Conservation (phyloP, 192 early-diverging fungal genomes). For the Gaertneriomyces semiglobifer region DNA sequence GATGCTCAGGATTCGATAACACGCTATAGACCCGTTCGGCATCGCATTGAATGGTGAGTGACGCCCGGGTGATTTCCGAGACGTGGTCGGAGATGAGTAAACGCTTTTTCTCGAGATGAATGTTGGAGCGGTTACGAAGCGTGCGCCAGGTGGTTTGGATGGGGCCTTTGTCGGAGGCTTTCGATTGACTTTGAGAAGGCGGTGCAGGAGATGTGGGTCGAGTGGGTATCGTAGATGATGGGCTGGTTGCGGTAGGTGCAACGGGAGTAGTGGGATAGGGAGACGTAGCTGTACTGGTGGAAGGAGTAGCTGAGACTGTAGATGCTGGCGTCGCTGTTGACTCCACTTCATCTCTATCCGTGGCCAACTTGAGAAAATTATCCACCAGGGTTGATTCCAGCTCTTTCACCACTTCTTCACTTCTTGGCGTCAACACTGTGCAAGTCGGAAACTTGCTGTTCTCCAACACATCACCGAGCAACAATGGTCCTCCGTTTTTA, state of each 20-base stretch:
- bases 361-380: conserved; percentile 26
- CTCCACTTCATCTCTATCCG: conserved; percentile 9
- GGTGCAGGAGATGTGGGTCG: not conserved
- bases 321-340: not conserved
- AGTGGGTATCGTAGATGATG: not conserved
- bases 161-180: not conserved
- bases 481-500: not conserved
- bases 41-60: conserved; percentile 41
- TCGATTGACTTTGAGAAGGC: no score
- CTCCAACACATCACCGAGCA: conserved; percentile 19
- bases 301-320: not conserved
- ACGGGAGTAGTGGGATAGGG: not conserved
- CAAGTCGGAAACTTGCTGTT: conserved; percentile 12
- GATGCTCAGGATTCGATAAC: conserved; percentile 56
- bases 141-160: conserved; percentile 43
- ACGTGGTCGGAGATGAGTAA: conserved; percentile 17
- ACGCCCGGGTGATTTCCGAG: conserved; percentile 35
- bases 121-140: conserved; percentile 33
- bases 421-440: not conserved
- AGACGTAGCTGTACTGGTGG: not conserved
- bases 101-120: conserved; percentile 40
- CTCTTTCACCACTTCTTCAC: not conserved
- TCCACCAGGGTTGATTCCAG: conserved; percentile 27
- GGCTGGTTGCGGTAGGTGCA: not conserved
- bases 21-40: conserved; percentile 46